Percentiles rank a stretch among this genome's conserved stretches.
These are phyloP conservation scores for Xylaria grammica DNA, from an alignment of 495 filamentous ascomycete genomes.

Conservation along the genomic window DNA sequence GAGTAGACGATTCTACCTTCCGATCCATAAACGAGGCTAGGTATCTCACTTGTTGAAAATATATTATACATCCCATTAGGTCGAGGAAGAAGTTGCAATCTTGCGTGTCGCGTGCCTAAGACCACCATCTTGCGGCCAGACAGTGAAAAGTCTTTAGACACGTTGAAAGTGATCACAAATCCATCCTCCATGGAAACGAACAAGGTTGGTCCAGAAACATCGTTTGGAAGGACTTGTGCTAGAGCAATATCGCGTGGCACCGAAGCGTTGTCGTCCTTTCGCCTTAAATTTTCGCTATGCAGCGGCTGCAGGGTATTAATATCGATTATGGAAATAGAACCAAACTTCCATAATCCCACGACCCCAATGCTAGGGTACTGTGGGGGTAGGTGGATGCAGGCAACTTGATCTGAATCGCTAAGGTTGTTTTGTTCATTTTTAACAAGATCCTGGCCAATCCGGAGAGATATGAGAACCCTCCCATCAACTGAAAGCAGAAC, in stretches of 20 bases:
- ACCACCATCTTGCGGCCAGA: conserved; percentile 79
- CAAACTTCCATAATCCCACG: conserved; percentile 83
- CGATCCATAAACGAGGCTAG: conserved; percentile 86
- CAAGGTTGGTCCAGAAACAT: conserved; percentile 65
- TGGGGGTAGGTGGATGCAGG: conserved; percentile 69
- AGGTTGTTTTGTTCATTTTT: conserved; percentile 64
- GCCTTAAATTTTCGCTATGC: conserved; percentile 47
- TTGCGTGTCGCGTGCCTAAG: conserved; percentile 83
- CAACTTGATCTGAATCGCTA: conserved; percentile 71
- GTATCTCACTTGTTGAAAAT: conserved; percentile 92
- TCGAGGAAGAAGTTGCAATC: conserved; percentile 76
- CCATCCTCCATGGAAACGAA: conserved; percentile 96
- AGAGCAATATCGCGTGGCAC: conserved; percentile 84
- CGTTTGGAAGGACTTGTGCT: conserved; percentile 67
- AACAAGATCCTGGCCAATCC: conserved; percentile 62
- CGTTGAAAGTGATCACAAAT: conserved; percentile 81
- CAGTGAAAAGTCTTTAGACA: conserved; percentile 67
- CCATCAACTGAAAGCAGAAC: conserved; percentile 79
- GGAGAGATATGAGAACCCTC: conserved; percentile 66
- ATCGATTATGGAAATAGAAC: conserved; percentile 72
- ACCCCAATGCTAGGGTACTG: conserved; percentile 63
- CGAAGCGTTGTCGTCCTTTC: conserved; percentile 68
- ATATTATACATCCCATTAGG: conserved; percentile 70
- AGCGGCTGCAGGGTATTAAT: conserved; percentile 64
- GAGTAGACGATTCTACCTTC: conserved; percentile 92